These are phyloP conservation scores for Stereum hirsutum DNA, from an alignment of 1,284 basidiomycete species.

Conservation along the genomic window DNA sequence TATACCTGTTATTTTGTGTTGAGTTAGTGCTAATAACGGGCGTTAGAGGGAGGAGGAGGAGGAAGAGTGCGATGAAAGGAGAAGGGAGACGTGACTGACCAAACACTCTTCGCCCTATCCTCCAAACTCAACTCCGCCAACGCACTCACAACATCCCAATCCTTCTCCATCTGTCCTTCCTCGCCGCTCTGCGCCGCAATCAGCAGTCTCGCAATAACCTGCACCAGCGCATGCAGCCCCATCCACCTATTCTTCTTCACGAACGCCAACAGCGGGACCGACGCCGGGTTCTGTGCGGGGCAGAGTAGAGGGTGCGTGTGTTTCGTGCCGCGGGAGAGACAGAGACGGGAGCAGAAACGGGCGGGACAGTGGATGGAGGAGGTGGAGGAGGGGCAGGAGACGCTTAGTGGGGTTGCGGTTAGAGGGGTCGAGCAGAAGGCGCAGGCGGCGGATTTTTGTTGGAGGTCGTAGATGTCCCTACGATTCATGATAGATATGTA, in stretches of 20 bases:
- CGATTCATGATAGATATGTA: no score
- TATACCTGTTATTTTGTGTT: constrained; percentile 19
- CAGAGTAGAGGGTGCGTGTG: constrained; percentile 74
- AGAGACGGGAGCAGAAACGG: constrained; percentile 75
- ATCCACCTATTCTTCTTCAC: constrained; percentile 58
- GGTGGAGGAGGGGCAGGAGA: constrained; percentile 38
- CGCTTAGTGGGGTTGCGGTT: constrained; percentile 34
- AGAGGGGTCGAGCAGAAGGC: constrained; percentile 61
- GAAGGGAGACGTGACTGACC: constrained; percentile 23
- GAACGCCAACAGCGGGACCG: constrained; percentile 48
- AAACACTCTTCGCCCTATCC: constrained; percentile 46
- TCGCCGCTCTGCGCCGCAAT: constrained; percentile 44
- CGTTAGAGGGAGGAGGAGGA: not conserved
- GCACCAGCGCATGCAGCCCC: constrained; percentile 64
- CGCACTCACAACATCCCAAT: constrained; percentile 40
- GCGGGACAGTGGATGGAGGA: constrained; percentile 41
- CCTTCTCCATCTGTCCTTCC: constrained; percentile 28
- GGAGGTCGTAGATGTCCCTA: constrained; percentile 68
- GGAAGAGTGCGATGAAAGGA: not conserved
- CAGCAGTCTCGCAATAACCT: constrained; percentile 55
- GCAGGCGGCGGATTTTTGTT: constrained; percentile 47
- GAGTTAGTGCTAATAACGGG: no score
- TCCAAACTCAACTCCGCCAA: constrained; percentile 61
- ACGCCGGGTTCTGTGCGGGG: constrained; percentile 62
- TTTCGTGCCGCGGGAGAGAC: constrained; percentile 48